Evolutionary conservation across 2,329 filamentous ascomycete species (phyloP), one percentile per base, ranked within the genome.

Genomic region (Basipetospora chlamydospora): DNA sequence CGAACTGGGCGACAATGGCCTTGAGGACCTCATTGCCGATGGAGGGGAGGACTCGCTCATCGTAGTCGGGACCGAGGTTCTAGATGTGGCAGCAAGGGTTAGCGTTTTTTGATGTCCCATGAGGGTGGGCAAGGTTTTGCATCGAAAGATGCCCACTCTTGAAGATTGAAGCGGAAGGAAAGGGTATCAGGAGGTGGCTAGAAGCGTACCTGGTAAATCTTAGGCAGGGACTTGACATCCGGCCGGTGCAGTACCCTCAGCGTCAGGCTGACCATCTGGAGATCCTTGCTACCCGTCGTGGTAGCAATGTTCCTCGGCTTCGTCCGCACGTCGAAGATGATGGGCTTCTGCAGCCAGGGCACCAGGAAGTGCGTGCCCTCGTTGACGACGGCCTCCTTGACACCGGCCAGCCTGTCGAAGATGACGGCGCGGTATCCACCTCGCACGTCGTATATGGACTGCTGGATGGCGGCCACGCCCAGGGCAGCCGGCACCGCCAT

Each of bases 21-120:
- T 98, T 98, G 56, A 98, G 77, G 49, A 98, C 90, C 75, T 98
- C 90, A 67, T 98, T 98, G 51, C 92, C 90, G 62, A 98, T 98
- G 47, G 87, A 95, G 33, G 90, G 90, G 50, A 98, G 80, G 41
- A 98, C 90, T 60, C 90, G 76, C 73, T 98, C 90, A 59, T 98
- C 90, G 68, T 98, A 98, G 60, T 98, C 90, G 65, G 79, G 81
- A 54, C 90, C 90, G 58, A 98, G 88, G 56, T 86, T 90, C 88
- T 96, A 47, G 17, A 31, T 17, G n/a, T n/a, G n/a, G n/a, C n/a
- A n/a, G n/a, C n/a, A n/a, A n/a, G n/a, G n/a, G 12, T 20, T 28
- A 33, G 28, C 12, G 18, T 29, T n/a, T n/a, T n/a, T n/a, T n/a
- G n/a, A n/a, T n/a, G n/a, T n/a, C n/a, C n/a, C n/a, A n/a, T n/a